These are phyloP conservation scores for Sungouiella blattae DNA, from an alignment of 805 yeast species.

Conservation along the genomic window DNA sequence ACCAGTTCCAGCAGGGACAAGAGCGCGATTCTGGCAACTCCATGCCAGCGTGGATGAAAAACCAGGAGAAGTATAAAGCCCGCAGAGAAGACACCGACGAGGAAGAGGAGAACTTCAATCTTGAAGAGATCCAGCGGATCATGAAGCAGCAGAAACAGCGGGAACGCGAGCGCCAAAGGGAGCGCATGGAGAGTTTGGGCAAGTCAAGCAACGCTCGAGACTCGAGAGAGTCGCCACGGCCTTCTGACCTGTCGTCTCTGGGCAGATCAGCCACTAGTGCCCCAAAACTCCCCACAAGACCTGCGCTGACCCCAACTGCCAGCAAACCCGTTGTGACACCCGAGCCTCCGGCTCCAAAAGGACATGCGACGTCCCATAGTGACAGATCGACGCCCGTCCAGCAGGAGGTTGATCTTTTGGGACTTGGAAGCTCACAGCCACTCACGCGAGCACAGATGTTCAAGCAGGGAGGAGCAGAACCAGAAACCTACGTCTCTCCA, in stretches of 20 bases:
- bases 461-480: conserved; percentile 18
- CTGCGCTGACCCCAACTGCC: conserved; percentile 8
- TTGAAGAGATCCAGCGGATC: conserved; percentile 37
- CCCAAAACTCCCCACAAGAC: not conserved
- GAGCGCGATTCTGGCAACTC: conserved; percentile 17
- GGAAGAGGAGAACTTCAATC: conserved; percentile 43
- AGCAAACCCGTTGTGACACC: conserved; percentile 6
- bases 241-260: not conserved
- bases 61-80: conserved; percentile 47
- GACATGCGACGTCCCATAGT: not conserved
- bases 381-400: conserved; percentile 7
- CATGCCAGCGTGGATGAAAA: conserved; percentile 75
- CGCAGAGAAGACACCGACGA: conserved; percentile 27
- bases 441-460: conserved; percentile 24
- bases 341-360: not conserved
- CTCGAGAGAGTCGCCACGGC: not conserved
- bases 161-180: conserved; percentile 31
- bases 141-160: conserved; percentile 35
- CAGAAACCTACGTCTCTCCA: conserved; percentile 19
- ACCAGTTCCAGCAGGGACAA: conserved; percentile 42
- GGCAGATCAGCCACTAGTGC: conserved; percentile 9
- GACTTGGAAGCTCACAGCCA: conserved; percentile 15
- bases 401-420: conserved; percentile 26
- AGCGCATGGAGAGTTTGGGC: conserved; percentile 12
- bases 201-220: not conserved